These are phyloP conservation scores for Blastobotrys parvus DNA, from an alignment of 805 yeast species.

Conservation along the genomic window DNA sequence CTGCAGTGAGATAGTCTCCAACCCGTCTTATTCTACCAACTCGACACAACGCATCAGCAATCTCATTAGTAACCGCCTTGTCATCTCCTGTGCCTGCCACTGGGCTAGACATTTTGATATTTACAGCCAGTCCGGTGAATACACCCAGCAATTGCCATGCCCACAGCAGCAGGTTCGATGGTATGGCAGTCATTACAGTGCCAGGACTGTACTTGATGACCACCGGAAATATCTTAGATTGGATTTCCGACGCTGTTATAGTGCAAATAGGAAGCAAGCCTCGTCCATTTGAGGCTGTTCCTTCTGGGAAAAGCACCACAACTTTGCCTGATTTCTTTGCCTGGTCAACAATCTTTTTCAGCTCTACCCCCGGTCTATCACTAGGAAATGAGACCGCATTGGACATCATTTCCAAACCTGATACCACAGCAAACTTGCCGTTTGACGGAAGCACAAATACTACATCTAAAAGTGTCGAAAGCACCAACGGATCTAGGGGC, in stretches of 20 bases:
- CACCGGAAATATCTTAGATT: constrained; percentile 19
- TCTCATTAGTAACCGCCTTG: constrained; percentile 8
- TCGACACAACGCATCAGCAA: constrained; percentile 23
- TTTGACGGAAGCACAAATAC: constrained; percentile 35
- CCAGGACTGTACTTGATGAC: constrained; percentile 29
- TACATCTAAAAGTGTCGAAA: constrained; percentile 17
- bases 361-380: background rate
- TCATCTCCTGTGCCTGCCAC: constrained; percentile 14
- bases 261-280: constrained; percentile 53
- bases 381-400: constrained; percentile 17
- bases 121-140: constrained; percentile 15
- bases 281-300: constrained; percentile 79
- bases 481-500: constrained; percentile 47
- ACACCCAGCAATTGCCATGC: constrained; percentile 12
- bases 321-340: constrained; percentile 34
- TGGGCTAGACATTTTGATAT: constrained; percentile 18
- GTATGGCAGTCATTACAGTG: constrained; percentile 28
- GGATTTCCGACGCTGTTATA: constrained; percentile 18
- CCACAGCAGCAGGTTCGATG: constrained; percentile 22
- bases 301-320: constrained; percentile 61
- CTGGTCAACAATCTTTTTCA: constrained; percentile 12
- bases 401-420: constrained; percentile 7
- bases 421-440: background rate
- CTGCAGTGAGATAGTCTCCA: constrained; percentile 36
- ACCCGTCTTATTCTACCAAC: constrained; percentile 43